Conservation (phyloP, 148 eudicot genomes). For the Rhododendron vialii region DNA sequence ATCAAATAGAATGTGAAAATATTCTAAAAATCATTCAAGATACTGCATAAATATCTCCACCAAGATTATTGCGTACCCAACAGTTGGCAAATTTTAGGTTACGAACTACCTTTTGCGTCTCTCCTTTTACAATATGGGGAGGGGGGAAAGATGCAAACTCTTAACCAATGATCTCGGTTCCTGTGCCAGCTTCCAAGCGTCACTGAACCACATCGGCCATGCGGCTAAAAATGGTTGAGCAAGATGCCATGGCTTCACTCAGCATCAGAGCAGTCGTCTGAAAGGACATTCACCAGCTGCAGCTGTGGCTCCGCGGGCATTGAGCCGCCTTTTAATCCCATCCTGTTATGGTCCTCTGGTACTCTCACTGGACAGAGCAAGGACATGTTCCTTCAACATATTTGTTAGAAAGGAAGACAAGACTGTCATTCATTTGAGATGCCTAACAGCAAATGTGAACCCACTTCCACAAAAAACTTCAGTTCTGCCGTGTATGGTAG, state of each 20-base stretch:
- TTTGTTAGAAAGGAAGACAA: not conserved
- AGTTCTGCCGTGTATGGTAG: slow-evolving; percentile 5
- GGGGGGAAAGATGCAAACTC: not conserved
- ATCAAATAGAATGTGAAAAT: not conserved
- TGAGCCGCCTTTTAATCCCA: not conserved
- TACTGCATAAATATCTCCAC: not conserved
- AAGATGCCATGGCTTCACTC: not conserved
- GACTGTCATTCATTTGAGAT: not conserved
- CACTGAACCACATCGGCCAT: not conserved
- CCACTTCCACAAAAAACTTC: slow-evolving; percentile 84
- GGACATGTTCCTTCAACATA: not conserved
- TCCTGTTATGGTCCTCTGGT: not conserved
- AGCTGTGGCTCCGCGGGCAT: not conserved
- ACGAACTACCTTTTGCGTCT: not conserved
- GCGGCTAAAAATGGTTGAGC: not conserved
- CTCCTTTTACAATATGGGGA: not conserved
- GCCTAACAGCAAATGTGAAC: slow-evolving; percentile 50
- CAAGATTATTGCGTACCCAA: not conserved
- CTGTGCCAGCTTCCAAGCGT: not conserved
- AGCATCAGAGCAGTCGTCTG: not conserved
- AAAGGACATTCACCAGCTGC: not conserved
- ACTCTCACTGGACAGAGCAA: not conserved
- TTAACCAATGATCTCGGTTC: not conserved
- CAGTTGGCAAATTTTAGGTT: not conserved
- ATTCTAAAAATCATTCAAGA: not conserved